Conservation (phyloP, 768 basidiomycete genomes). For the Phylloporus sp. region DNA sequence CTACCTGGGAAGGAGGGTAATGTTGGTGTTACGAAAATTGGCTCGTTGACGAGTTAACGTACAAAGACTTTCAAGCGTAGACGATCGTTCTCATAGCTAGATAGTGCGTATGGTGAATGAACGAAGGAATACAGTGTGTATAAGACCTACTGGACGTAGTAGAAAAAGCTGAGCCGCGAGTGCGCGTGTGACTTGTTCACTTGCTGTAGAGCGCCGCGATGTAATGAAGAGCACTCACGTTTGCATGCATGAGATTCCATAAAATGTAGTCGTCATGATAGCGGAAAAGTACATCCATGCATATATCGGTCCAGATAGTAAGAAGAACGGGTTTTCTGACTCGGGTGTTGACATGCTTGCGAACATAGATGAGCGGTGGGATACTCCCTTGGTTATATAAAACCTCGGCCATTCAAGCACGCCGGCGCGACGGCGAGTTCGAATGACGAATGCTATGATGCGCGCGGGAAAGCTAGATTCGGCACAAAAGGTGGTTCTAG, state of each 20-base stretch:
- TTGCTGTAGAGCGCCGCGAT: background rate
- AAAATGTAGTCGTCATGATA: background rate
- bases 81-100: background rate
- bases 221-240: background rate
- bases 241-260: background rate
- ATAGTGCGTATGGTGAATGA: background rate
- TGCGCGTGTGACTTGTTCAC: background rate
- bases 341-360: too few species aligned
- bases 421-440: background rate
- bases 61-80: background rate
- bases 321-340: background rate
- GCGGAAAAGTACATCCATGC: background rate
- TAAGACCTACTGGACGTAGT: background rate
- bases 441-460: background rate
- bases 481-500: too few species aligned
- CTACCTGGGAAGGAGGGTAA: background rate
- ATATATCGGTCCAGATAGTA: background rate
- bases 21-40: too few species aligned
- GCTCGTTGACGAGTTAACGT: background rate
- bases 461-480: background rate
- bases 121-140: background rate
- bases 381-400: background rate
- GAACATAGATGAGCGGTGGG: background rate
- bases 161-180: background rate
- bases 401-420: background rate